Evolutionary conservation across 495 filamentous ascomycete species (phyloP), one percentile per base, ranked within the genome.

Genomic region (Podospora sp.): DNA sequence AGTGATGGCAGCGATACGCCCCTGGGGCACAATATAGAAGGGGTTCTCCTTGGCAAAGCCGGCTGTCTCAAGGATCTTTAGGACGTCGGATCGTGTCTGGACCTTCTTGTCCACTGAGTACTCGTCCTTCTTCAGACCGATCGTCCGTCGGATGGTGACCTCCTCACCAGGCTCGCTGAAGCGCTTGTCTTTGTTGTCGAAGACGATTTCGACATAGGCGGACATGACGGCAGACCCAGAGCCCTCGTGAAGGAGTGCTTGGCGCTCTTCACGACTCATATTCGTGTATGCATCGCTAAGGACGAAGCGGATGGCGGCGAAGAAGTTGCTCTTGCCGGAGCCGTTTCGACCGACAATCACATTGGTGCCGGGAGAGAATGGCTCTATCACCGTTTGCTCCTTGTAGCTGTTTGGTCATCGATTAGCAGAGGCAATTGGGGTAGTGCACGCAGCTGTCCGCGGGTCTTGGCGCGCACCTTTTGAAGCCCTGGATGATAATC

Each of bases 401-500:
- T 98, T 98, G 86, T 99, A 99, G 85, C 94, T 98, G 70, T 62
- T 14, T 16, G 25, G 5, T 4, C 65, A 77, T 60, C 75, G 76
- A 49, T 18, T 16, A 52, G 58, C 25, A 29, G 29, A 33, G 29
- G 18, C 22, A 8, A 46, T 49, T 33, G 12, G 40, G 35, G 65
- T 25, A 33, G 57, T 6, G 36, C 22, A 18, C 29, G 29, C 29
- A 33, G 29, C 29, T 8, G 29, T 33, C 29, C 29, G 29, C 29
- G 29, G 16, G 59, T 59, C 33, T 65, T 51, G 58, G 64, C 61
- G 57, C 81, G 64, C 78, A 97, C 94, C 94, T 97, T 82, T 98
- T 98, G 83, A 99, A 99, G 86, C 95, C 95, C 75, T 99, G 95
- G 74, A 99, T 98, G 80, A 97, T 99, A 75, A 99, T 97, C 83